Percentiles rank a stretch among this genome's conserved stretches.
phyloP scores from a whole-genome alignment of 768 basidiomycete species.

The Auricularia sp. region DNA sequence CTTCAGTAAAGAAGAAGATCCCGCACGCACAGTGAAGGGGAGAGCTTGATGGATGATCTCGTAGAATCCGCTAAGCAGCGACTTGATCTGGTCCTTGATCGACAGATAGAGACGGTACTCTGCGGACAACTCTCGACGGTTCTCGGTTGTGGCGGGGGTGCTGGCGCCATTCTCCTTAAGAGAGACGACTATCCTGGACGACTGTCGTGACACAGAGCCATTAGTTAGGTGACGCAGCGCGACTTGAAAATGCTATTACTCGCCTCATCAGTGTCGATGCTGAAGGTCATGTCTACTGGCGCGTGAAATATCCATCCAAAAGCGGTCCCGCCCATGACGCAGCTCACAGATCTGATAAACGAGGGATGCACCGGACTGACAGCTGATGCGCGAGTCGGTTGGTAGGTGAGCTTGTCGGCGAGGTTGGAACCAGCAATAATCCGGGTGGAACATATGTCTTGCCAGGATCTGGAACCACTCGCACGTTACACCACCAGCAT shows the following conservation, averaged over 20 bases:
- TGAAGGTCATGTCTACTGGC: conserved; percentile 73
- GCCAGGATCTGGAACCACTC: conserved; percentile 85
- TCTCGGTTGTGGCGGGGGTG: conserved; percentile 88
- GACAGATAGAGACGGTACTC: no score
- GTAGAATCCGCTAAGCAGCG: no score
- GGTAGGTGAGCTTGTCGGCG: conserved; percentile 89
- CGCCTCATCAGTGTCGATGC: no score
- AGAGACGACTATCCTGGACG: conserved; percentile 33
- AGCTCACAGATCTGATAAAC: conserved; percentile 98
- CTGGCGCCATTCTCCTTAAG: conserved; percentile 79
- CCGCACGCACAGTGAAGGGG: conserved; percentile 68
- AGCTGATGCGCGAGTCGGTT: conserved; percentile 88
- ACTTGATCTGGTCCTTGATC: no score
- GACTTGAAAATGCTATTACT: conserved; percentile 13
- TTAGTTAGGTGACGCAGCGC: conserved; percentile 8
- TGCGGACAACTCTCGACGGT: conserved; percentile 84
- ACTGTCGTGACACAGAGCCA: conserved; percentile 84
- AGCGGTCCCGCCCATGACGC: conserved; percentile 93
- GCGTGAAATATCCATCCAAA: conserved; percentile 97
- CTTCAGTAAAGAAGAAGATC: not conserved
- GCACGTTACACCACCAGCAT: conserved; percentile 56
- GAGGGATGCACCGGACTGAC: conserved; percentile 92
- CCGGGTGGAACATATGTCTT: conserved; percentile 97
- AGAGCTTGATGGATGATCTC: conserved; percentile 94
- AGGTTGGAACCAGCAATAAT: conserved; percentile 96